These are phyloP conservation scores for Leccinellum albellum DNA, from an alignment of 768 basidiomycete genomes.

Conservation along the genomic window DNA sequence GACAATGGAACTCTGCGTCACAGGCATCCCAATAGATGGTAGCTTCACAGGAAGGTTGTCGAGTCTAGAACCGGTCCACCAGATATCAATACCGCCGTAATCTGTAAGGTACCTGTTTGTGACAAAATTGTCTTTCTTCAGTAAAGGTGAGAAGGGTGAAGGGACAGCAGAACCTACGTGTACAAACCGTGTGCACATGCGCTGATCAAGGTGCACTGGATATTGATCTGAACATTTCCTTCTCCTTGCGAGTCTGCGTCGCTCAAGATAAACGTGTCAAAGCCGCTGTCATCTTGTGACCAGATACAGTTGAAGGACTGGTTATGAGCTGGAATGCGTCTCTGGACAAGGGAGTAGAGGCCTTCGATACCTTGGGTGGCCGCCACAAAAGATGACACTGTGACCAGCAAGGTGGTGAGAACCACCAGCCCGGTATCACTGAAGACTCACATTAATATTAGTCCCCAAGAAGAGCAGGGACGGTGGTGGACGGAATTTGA, in stretches of 20 bases:
- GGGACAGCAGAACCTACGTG: not conserved
- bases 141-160: not conserved
- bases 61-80: slow-evolving; percentile 42
- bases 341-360: not conserved
- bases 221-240: slow-evolving; percentile 18
- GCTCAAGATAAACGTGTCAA: not conserved
- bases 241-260: slow-evolving; percentile 10
- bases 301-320: not conserved
- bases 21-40: slow-evolving; percentile 28
- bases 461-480: not conserved
- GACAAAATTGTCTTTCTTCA: not conserved
- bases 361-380: not conserved
- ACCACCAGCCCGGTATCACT: not conserved
- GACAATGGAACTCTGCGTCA: slow-evolving; percentile 34
- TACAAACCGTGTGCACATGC: slow-evolving; percentile 12
- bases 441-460: not conserved
- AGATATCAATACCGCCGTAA: slow-evolving; percentile 38
- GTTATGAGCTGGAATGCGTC: not conserved
- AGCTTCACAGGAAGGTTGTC: slow-evolving; percentile 27
- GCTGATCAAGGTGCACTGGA: slow-evolving; percentile 35
- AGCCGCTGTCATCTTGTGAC: not conserved
- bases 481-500: not conserved
- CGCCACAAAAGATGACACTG: no score
- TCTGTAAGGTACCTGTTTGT: slow-evolving; percentile 34
- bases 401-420: not conserved